Evolutionary conservation across 2,329 filamentous ascomycete species (phyloP), one percentile per base, ranked within the genome.

Genomic region (Ceratocystis huliohia): DNA sequence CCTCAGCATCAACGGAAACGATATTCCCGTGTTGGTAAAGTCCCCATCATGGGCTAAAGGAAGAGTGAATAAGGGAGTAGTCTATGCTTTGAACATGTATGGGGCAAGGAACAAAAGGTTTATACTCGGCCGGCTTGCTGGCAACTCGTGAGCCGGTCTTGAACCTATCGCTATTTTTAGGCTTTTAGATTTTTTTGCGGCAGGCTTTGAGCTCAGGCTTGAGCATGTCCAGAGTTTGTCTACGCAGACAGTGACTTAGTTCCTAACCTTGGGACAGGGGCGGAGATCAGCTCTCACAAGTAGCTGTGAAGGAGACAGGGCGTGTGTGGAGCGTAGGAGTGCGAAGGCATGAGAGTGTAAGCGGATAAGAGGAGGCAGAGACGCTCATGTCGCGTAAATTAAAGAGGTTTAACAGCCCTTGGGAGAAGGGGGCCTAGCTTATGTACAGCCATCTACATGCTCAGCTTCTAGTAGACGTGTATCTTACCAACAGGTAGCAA

Each of bases 281-380:
- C 66, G 67, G 5, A 70, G 66, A 25, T 65, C 62, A 20, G 68
- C 61, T 25, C 64, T 68, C 67, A 69, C 68, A n/a, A 17, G 66
- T 59, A 45, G 15, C 17, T 44, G n/a, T 10, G 17, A 48, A 48
- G 45, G 45, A 20, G 45, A 20, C 17, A 22, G 17, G 46, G 46
- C 3, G n/a, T 20, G n/a, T 50, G 8, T 41, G 37, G 10, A 10
- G 10, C 37, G 37, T 10, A 41, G 10, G 37, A 41, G 37, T 41
- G 10, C 37, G 3, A 41, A 41, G 37, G 37, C 13, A 41, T 13
- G 3, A 13, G 37, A 41, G 10, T 13, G 13, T 13, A 41, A 13
- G 8, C 37, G 37, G 1, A 13, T 3, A 41, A 8, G 10, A 41
- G 37, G 37, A 41, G 5, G 28, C 28, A 30, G 28, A 30, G 10